Conservation (phyloP, 2,329 filamentous ascomycete species). For the Gliomastix tumulicola region DNA sequence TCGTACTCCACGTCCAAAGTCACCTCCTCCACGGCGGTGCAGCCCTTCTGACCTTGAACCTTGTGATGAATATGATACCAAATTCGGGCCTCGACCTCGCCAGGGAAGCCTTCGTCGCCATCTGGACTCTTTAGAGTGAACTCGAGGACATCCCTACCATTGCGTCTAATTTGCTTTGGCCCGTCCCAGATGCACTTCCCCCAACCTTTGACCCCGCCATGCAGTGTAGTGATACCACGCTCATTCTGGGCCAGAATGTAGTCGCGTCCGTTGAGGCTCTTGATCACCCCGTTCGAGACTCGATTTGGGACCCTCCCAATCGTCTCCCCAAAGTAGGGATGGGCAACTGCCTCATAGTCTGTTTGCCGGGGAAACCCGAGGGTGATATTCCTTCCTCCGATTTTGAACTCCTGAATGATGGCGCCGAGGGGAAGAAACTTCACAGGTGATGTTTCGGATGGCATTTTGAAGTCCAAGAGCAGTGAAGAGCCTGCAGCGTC, state of each 20-base stretch:
- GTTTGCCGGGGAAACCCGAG: constrained; percentile 73
- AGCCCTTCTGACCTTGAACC: no score
- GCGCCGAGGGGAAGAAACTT: constrained; percentile 73
- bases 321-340: constrained; percentile 82
- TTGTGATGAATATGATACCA: no score
- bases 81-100: constrained; percentile 71
- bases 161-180: constrained; percentile 50
- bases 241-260: constrained; percentile 73
- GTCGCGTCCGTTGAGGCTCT: constrained; percentile 61
- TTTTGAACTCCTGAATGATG: constrained; percentile 72
- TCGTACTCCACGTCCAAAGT: no score
- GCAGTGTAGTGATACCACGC: constrained; percentile 66
- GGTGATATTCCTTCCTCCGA: constrained; percentile 79
- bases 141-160: constrained; percentile 59
- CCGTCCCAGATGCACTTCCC: constrained; percentile 73
- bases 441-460: no score
- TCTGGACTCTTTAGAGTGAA: constrained; percentile 66
- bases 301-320: constrained; percentile 85
- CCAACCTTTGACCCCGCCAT: constrained; percentile 72
- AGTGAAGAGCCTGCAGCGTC: no score
- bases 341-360: constrained; percentile 69
- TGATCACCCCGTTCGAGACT: constrained; percentile 63
- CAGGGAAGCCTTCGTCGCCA: constrained; percentile 86
- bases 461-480: no score
- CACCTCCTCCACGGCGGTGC: no score